Evolutionary conservation across 768 basidiomycete species (phyloP).

Genomic region (Suillus subluteus): DNA sequence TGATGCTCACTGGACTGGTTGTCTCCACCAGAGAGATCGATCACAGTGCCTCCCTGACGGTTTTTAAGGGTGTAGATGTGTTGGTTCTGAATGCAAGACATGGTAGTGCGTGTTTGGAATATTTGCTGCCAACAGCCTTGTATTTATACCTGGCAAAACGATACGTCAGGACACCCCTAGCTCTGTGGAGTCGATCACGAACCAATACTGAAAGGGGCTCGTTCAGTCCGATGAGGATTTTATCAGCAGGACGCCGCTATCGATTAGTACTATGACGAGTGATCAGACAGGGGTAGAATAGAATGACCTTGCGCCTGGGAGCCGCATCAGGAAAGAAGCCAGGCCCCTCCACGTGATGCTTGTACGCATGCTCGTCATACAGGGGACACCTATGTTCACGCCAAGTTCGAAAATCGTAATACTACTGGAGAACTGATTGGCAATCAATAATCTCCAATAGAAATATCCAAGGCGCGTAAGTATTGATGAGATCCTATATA

Average conservation of each 20-base stretch:
- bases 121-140: not conserved
- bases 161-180: not conserved
- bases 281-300: not conserved
- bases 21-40: conserved; percentile 61
- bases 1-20: conserved; percentile 45
- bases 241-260: conserved; percentile 5
- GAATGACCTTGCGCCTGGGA: not conserved
- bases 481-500: conserved; percentile 18
- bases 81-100: conserved; percentile 37
- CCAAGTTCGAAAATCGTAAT: not conserved
- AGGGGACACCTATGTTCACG: not conserved
- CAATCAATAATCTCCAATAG: not conserved
- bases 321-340: not conserved
- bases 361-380: not conserved
- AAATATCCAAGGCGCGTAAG: conserved; percentile 3
- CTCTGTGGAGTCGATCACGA: not conserved
- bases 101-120: conserved; percentile 4
- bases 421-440: not conserved
- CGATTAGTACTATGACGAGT: conserved; percentile 2
- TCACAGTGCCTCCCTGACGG: conserved; percentile 51
- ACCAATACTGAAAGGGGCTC: not conserved
- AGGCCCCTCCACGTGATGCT: not conserved
- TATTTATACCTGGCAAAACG: conserved; percentile 7
- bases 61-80: conserved; percentile 51
- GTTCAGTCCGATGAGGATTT: not conserved